Conservation (phyloP, 2,329 filamentous ascomycete species). For the Fusarium austroafricanum region DNA sequence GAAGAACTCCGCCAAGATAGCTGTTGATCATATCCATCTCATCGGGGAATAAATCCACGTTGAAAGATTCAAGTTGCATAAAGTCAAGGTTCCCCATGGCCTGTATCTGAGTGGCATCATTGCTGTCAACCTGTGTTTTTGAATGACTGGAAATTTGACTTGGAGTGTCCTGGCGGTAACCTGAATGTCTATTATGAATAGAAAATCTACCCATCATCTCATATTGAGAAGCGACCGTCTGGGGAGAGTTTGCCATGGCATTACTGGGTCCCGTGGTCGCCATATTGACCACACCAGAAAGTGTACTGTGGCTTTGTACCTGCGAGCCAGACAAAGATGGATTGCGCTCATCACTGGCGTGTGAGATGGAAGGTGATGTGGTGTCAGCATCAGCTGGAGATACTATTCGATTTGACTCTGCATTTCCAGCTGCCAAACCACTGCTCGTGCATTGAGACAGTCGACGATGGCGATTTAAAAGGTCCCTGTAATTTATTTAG, state of each 20-base stretch:
- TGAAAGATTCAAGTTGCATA: constrained; percentile 2
- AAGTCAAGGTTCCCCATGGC: not conserved
- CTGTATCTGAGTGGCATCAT: not conserved
- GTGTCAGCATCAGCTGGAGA: not conserved
- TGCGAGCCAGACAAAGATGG: not conserved
- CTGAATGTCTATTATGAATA: not conserved
- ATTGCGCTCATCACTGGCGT: not conserved
- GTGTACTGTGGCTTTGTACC: not conserved
- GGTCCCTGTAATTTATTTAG: not conserved
- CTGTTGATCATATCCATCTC: constrained; percentile 7
- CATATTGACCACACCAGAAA: not conserved
- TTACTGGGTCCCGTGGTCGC: not conserved
- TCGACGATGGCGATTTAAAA: not conserved
- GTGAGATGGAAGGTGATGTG: not conserved
- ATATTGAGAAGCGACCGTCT: not conserved
- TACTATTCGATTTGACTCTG: not conserved
- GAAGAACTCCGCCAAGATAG: not conserved
- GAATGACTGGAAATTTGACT: not conserved
- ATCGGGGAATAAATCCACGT: not conserved
- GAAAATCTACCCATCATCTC: constrained; percentile 4
- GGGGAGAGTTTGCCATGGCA: not conserved
- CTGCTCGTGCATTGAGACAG: not conserved
- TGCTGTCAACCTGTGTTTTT: not conserved
- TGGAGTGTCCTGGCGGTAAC: not conserved
- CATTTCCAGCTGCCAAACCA: not conserved